Evolutionary conservation across 2,329 filamentous ascomycete genomes (phyloP).

Genomic region (Cadophora sp.): DNA sequence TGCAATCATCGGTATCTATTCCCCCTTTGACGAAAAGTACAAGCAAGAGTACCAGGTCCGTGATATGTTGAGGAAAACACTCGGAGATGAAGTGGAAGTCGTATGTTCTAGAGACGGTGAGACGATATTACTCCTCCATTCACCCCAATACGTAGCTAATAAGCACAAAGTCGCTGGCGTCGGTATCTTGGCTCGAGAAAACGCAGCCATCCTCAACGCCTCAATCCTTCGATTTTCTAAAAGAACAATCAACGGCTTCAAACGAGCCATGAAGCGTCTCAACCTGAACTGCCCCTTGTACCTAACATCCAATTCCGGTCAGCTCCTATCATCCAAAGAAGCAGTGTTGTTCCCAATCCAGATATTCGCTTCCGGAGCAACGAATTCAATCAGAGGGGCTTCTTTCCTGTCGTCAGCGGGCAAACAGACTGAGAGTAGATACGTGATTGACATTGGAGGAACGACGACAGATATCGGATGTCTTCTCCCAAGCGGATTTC

Average conservation of each 20-base stretch:
- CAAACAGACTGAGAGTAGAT: conserved; percentile 3
- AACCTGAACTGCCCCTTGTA: conserved; percentile 60
- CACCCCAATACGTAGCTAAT: neutral
- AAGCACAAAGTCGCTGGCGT: conserved; percentile 7
- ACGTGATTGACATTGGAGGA: conserved; percentile 63
- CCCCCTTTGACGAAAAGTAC: conserved; percentile 11
- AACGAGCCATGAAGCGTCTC: conserved; percentile 54
- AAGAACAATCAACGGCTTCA: conserved; percentile 60
- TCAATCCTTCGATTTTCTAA: conserved; percentile 62
- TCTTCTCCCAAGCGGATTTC: conserved; percentile 18
- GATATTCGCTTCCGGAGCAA: conserved; percentile 65
- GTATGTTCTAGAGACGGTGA: conserved; percentile 14
- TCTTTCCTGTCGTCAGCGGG: conserved; percentile 55
- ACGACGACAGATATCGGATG: conserved; percentile 62
- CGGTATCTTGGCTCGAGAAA: conserved; percentile 49
- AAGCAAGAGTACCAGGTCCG: conserved; percentile 9
- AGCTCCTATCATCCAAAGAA: conserved; percentile 56
- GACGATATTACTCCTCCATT: neutral
- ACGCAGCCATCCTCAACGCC: conserved; percentile 67
- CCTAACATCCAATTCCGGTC: conserved; percentile 67
- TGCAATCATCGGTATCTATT: conserved; percentile 10
- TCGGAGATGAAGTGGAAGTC: conserved; percentile 2
- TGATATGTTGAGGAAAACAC: neutral
- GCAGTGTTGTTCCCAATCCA: conserved; percentile 61
- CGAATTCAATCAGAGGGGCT: conserved; percentile 66